These are phyloP conservation scores for Zygotorulaspora chibaensis DNA, from an alignment of 805 yeast species.

Conservation along the genomic window DNA sequence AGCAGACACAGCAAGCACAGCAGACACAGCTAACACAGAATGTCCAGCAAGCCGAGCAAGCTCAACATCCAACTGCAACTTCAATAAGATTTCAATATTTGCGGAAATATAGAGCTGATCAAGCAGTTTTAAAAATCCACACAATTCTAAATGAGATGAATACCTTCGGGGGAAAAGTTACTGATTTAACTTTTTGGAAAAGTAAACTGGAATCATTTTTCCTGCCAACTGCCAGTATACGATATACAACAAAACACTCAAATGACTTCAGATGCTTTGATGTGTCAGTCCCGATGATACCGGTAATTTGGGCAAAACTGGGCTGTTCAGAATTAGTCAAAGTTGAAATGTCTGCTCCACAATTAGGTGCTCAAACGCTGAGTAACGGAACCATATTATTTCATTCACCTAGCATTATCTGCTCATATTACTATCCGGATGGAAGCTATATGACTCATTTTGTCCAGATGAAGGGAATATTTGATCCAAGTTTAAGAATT, in stretches of 20 bases:
- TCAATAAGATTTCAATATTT: constrained; percentile 24
- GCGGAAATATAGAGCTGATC: constrained; percentile 43
- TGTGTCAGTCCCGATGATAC: constrained; percentile 59
- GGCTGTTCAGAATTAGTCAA: constrained; percentile 47
- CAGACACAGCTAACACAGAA: background rate
- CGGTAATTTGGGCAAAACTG: constrained; percentile 49
- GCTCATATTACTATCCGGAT: constrained; percentile 55
- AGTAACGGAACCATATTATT: constrained; percentile 51
- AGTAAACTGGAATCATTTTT: constrained; percentile 48
- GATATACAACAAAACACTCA: constrained; percentile 44
- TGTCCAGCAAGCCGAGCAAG: too few relatives aligned
- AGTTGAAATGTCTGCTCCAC: constrained; percentile 48
- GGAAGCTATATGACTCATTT: constrained; percentile 63
- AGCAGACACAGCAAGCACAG: constrained; percentile 1
- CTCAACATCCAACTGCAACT: constrained; percentile 1
- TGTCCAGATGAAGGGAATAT: constrained; percentile 58
- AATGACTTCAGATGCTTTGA: constrained; percentile 56
- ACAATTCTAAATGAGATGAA: constrained; percentile 48
- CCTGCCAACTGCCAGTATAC: constrained; percentile 45
- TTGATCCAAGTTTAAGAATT: constrained; percentile 58
- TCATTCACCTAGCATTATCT: constrained; percentile 48
- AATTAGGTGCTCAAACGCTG: constrained; percentile 48
- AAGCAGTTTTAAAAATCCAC: constrained; percentile 48
- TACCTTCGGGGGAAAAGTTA: constrained; percentile 40
- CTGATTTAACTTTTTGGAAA: constrained; percentile 48